phyloP scores from a whole-genome alignment of 306 rosid genomes.

The Lathyrus tuberosus region DNA sequence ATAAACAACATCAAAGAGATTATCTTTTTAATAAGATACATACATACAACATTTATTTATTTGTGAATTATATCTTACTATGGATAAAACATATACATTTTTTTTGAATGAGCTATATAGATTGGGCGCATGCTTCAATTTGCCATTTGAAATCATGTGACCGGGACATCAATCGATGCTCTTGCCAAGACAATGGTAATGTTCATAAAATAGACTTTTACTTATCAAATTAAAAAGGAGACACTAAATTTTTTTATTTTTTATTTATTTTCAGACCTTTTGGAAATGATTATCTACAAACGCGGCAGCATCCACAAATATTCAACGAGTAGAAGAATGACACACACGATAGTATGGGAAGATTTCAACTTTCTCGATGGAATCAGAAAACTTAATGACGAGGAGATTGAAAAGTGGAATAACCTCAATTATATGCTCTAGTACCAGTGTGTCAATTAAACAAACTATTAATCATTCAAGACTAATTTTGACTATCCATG shows the following conservation, averaged over 20 bases:
- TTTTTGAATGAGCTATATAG: not conserved
- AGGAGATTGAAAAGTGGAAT: not conserved
- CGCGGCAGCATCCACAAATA: not conserved
- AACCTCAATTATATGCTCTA: not conserved
- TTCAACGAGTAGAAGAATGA: not conserved
- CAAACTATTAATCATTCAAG: too few relatives aligned
- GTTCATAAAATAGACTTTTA: too few relatives aligned
- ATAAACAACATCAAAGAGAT: too few relatives aligned
- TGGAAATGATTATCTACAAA: too few relatives aligned
- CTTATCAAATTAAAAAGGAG: not conserved
- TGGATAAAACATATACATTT: too few relatives aligned
- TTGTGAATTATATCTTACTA: too few relatives aligned
- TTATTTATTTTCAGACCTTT: not conserved
- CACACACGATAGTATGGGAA: too few relatives aligned
- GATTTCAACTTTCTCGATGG: not conserved
- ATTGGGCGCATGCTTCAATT: not conserved
- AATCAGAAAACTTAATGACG: not conserved
- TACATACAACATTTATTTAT: too few relatives aligned
- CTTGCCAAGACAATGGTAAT: not conserved
- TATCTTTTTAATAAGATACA: too few relatives aligned
- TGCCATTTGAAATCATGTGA: not conserved
- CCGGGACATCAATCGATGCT: not conserved
- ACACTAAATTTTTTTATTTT: too few relatives aligned
- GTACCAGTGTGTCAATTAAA: too few relatives aligned
- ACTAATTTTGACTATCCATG: too few relatives aligned